These are phyloP conservation scores for Rasamsonia emersonii DNA, from an alignment of 2,329 filamentous ascomycete species.

Conservation along the genomic window DNA sequence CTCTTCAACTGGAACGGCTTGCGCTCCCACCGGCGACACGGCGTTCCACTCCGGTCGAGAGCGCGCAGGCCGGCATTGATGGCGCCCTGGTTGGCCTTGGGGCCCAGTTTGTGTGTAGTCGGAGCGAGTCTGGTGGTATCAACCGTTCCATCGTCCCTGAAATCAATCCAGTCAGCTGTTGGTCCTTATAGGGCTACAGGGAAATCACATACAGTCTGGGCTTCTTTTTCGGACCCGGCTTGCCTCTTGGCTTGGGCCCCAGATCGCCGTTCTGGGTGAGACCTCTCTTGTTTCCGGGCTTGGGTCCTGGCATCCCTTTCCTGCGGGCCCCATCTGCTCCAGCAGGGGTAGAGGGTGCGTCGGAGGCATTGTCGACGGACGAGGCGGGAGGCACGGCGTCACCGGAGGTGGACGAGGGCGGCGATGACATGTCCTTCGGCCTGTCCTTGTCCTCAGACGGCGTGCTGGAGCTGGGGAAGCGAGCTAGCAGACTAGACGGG, in stretches of 20 bases:
- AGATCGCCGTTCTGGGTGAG: constrained; percentile 49
- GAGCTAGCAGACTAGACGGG: constrained; percentile 26
- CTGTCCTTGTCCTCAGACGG: constrained; percentile 13
- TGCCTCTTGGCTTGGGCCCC: constrained; percentile 63
- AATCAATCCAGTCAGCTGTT: constrained; percentile 6
- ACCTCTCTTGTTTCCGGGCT: constrained; percentile 54
- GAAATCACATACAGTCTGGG: constrained; percentile 64
- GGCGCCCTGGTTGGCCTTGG: constrained; percentile 91
- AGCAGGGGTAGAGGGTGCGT: constrained; percentile 31
- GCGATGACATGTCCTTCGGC: constrained; percentile 12
- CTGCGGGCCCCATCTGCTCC: constrained; percentile 54
- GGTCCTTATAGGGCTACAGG: too few species aligned
- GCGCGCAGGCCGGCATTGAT: constrained; percentile 95
- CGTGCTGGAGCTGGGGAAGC: constrained; percentile 19
- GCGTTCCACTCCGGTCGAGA: constrained; percentile 83
- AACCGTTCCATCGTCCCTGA: constrained; percentile 43
- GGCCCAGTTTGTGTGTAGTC: constrained; percentile 72
- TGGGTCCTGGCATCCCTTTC: constrained; percentile 64
- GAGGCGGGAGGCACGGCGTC: constrained; percentile 26
- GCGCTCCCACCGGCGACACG: constrained; percentile 84
- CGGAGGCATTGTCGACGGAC: constrained; percentile 34
- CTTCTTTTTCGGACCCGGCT: constrained; percentile 96
- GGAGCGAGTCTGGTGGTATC: constrained; percentile 31
- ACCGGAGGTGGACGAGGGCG: constrained; percentile 28
- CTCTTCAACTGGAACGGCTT: constrained; percentile 79